Evolutionary conservation across 371 early-diverging fungal species (phyloP), one percentile per base, ranked within the genome.

Genomic region (Circinella umbellata): DNA sequence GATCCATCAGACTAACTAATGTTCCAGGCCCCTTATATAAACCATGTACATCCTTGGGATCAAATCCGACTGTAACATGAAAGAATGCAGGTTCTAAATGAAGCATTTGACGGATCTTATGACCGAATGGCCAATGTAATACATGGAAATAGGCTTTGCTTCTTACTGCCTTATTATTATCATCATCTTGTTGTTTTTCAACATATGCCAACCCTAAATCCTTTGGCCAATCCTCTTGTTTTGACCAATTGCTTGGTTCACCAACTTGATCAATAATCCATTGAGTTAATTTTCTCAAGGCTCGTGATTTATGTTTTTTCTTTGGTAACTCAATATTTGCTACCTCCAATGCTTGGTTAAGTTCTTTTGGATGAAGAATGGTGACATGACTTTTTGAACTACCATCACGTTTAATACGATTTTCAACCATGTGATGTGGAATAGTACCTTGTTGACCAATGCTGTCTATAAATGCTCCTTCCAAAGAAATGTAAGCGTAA

Each of bases 61-160:
- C 38, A 53, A 74, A 74, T 4, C 74, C 74, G 39, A 68, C 34
- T 1, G 74, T 74, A 17, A 74, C 54, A 68, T 74, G 74, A 62
- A 74, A 70, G 35, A 66, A 66, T 1, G 70, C 57, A 13, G 65
- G 68, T 4, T 61, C 15, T 9, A 74, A 63, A n/a, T 69, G 66
- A 8, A 74, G 47, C 4, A 8, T 38, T n/a, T 34, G 59, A 8
- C 74, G 67, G 18, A 70, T 64, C 15, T n/a, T 34, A 46, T 70
- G 66, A 17, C 74, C 74, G 48, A 67, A 67, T 9, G 74, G 70
- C 74, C 74, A 74, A 36, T 70, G 70, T 39, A 74, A 13, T 1
- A 74, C 74, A 34, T 53, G 64, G 36, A 55, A 74, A 42, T 64
- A 61, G 7, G 74, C 66, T 15, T 51, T 51, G 3, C 51, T 51